Evolutionary conservation across 2,329 filamentous ascomycete species (phyloP), one percentile per base, ranked within the genome.

Genomic region (Periconia sp.): DNA sequence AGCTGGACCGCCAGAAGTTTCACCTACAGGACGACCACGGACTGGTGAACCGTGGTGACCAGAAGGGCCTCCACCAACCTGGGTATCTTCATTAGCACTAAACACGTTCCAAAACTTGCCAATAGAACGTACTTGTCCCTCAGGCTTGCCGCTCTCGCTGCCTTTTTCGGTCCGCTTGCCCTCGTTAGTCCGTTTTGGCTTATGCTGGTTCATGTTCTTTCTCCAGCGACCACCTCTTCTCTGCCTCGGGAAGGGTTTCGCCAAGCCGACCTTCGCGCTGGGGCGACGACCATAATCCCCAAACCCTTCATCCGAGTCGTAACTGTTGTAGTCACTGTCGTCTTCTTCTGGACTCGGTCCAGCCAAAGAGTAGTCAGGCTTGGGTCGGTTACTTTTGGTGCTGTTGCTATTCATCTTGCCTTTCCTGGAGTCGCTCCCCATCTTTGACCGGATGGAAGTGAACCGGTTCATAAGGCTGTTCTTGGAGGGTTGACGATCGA

Each of bases 221-320:
- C 36, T 41, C 36, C 36, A 46, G 13, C 31, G 36, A 8, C 19
- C 36, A 11, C 37, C 37, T 19, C 37, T 35, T 37, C 36, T 40
- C 25, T 33, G 25, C 15, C 37, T 35, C 11, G 36, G 43, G 26
- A 46, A 46, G 9, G 43, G 36, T 31, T 41, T 40, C 2, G 29
- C 36, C n/a, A 46, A 23, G 5, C 43, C 43, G 18, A 40, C 24
- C 5, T 13, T 30, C 7, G 37, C 15, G n/a, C 18, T 6, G 9
- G 43, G 43, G 5, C 43, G 22, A 12, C 43, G 30, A 4, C 43
- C 43, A 17, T 46, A 41, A 11, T 30, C 31, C 12, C 43, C 37
- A 18, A 46, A 46, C 4, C 43, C 37, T 18, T 46, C 43, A 16
- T 46, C 43, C 11, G 36, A 46, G 28, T 46, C 36, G 24, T 36